Base-by-base conservation (phyloP, 2,329 filamentous ascomycete genomes). In the Nemania abortiva region DNA sequence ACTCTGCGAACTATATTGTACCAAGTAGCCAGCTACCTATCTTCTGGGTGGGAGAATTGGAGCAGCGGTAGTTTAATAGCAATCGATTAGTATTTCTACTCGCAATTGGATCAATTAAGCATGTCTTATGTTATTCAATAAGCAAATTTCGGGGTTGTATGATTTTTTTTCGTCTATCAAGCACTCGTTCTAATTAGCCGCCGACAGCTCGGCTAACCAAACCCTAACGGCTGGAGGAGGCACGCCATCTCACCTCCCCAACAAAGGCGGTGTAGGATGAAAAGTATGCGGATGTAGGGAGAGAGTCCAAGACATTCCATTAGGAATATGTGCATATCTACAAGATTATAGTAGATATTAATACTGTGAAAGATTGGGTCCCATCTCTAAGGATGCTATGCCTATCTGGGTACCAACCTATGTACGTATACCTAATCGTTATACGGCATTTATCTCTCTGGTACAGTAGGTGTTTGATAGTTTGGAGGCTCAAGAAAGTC, bases 231-330 rank as follows among this genome's bases (percentile, higher is more conserved):
- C 24, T 58, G n/a, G n/a, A n/a, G 49, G 34, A 58, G 55, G 31
- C 59, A 39, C 55, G 31, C 42, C 31, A 52, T 57, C 31, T 31
- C 52, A 34, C 31, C 31, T 34, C 31, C 31, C 9, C 31, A 52
- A 50, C 58, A 68, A 47, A 68, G 58, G 70, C 71, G 71, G 71
- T 73, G 71, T 67, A 47, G 18, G 13, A 47, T 47, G n/a, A n/a
- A n/a, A n/a, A n/a, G n/a, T n/a, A n/a, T n/a, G 15, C 15, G n/a
- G 13, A 47, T 47, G 15, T 42, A 42, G 37, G 37, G 7, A 49
- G 53, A 37, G 9, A 20, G 29, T 56, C n/a, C n/a, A 42, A 42
- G 34, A 39, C 31, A 39, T 37, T 39, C 11, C 31, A 9, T 20
- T 53, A 31, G 50, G 50, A 29, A 31, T 11, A 22, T 37, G 27